Conservation (phyloP, 2,329 filamentous ascomycete species). For the Leptographium procerum region DNA sequence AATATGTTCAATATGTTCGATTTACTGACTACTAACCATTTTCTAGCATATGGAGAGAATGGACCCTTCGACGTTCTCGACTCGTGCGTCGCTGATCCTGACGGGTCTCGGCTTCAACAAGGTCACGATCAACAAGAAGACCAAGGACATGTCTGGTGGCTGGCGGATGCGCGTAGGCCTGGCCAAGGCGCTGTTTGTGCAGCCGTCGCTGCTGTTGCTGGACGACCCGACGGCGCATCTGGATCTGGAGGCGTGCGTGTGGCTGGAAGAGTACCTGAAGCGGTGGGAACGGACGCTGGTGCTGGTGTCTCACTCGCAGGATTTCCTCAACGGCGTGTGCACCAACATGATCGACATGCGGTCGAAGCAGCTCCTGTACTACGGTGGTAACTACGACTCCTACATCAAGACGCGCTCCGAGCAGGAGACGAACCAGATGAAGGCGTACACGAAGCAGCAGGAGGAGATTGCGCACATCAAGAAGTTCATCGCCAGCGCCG, state of each 20-base stretch:
- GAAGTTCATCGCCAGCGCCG: constrained; percentile 98
- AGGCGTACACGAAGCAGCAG: constrained; percentile 98
- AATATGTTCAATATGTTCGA: too few relatives aligned
- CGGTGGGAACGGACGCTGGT: constrained; percentile 98
- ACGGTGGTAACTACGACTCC: constrained; percentile 99
- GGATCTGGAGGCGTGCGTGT: constrained; percentile 98
- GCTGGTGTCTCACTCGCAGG: constrained; percentile 93
- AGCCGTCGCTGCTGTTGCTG: constrained; percentile 87
- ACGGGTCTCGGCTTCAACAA: constrained; percentile 99
- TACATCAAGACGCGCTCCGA: constrained; percentile 90
- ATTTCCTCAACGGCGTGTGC: constrained; percentile 99
- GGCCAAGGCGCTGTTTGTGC: constrained; percentile 95
- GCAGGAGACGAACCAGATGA: constrained; percentile 96
- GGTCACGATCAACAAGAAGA: constrained; percentile 95
- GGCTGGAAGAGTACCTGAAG: constrained; percentile 98
- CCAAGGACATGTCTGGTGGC: constrained; percentile 99
- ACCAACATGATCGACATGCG: constrained; percentile 99
- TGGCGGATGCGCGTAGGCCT: constrained; percentile 99
- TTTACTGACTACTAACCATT: constrained; percentile 25
- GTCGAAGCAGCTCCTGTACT: constrained; percentile 79
- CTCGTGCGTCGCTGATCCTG: constrained; percentile 88
- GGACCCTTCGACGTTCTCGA: constrained; percentile 95
- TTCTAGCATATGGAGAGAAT: constrained; percentile 89
- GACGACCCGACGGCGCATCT: constrained; percentile 98
- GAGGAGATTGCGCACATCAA: constrained; percentile 99